Percentiles rank a stretch among this genome's conserved stretches.
Conservation (phyloP, 202 grass and related monocot species). For the Musa balbisiana region DNA sequence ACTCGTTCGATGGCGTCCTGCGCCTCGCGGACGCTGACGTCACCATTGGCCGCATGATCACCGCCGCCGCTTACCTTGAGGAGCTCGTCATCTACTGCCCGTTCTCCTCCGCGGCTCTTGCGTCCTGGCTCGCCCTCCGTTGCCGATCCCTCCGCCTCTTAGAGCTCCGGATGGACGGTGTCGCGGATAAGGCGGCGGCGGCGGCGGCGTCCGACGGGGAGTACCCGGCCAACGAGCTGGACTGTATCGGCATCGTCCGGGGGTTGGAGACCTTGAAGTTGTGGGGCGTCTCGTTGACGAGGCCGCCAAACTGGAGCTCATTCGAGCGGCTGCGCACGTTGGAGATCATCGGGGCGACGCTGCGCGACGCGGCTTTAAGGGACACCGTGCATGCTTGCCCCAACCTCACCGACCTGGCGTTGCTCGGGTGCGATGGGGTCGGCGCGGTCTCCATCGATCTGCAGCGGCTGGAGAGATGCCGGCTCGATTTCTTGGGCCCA, state of each 20-base stretch:
- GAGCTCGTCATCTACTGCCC: slow-evolving; percentile 86
- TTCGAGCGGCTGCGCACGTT: slow-evolving; percentile 47
- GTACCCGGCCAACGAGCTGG: slow-evolving; percentile 27
- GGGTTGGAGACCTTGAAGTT: slow-evolving; percentile 61
- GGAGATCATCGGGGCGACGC: slow-evolving; percentile 71
- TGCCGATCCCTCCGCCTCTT: slow-evolving; percentile 54
- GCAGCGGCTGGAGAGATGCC: slow-evolving; percentile 46
- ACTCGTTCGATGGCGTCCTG: slow-evolving; percentile 43
- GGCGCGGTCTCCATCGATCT: slow-evolving; percentile 48
- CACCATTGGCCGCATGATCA: slow-evolving; percentile 67
- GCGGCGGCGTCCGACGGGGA: not conserved
- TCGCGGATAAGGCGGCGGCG: slow-evolving; percentile 39
- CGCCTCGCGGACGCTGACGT: slow-evolving; percentile 27
- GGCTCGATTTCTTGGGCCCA: slow-evolving; percentile 65
- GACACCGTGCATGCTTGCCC: slow-evolving; percentile 58
- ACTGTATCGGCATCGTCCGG: slow-evolving; percentile 44
- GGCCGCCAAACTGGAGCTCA: slow-evolving; percentile 49
- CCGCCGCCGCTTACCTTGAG: slow-evolving; percentile 36
- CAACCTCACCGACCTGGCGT: slow-evolving; percentile 62
- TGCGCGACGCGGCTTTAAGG: slow-evolving; percentile 51
- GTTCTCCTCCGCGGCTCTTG: slow-evolving; percentile 57
- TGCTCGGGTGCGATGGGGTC: slow-evolving; percentile 75
- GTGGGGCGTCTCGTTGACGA: slow-evolving; percentile 65
- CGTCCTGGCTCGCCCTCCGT: slow-evolving; percentile 40
- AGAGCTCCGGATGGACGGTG: slow-evolving; percentile 68